Percentiles rank a stretch among this genome's conserved stretches.
phyloP scores from a whole-genome alignment of 371 early-diverging fungal genomes.

The Lichtheimia ramosa region DNA sequence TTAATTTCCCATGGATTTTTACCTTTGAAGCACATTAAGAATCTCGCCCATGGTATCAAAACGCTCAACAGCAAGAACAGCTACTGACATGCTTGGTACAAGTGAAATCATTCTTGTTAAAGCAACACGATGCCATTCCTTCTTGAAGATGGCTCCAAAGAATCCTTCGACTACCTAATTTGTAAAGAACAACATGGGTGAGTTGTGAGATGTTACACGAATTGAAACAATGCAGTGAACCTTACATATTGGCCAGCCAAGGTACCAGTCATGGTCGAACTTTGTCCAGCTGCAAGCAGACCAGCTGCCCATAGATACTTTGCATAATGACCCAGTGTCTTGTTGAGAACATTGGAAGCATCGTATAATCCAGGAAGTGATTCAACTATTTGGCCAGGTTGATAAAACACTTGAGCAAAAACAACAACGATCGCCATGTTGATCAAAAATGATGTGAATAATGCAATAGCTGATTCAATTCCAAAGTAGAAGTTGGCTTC shows the following conservation, averaged over 20 bases:
- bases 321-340: conserved; percentile 57
- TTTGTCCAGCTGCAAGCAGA: conserved; percentile 72
- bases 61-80: conserved; percentile 59
- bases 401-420: conserved; percentile 62
- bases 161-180: conserved; percentile 56
- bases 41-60: conserved; percentile 70
- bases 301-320: conserved; percentile 70
- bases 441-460: conserved; percentile 67
- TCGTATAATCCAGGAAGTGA: conserved; percentile 54
- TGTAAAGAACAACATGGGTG: background rate
- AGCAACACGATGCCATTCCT: conserved; percentile 69
- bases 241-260: conserved; percentile 75
- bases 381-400: conserved; percentile 18
- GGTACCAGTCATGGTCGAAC: conserved; percentile 76
- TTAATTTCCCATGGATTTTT: conserved; percentile 4
- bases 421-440: conserved; percentile 74
- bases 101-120: conserved; percentile 66
- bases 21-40: conserved; percentile 64
- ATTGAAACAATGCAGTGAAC: background rate
- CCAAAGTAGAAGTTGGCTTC: conserved; percentile 71
- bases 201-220: background rate
- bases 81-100: conserved; percentile 67
- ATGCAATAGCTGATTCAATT: conserved; percentile 63
- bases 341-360: conserved; percentile 58
- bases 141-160: conserved; percentile 58